Conservation (phyloP, 164 flowering plant genomes). For the Piper longum region DNA sequence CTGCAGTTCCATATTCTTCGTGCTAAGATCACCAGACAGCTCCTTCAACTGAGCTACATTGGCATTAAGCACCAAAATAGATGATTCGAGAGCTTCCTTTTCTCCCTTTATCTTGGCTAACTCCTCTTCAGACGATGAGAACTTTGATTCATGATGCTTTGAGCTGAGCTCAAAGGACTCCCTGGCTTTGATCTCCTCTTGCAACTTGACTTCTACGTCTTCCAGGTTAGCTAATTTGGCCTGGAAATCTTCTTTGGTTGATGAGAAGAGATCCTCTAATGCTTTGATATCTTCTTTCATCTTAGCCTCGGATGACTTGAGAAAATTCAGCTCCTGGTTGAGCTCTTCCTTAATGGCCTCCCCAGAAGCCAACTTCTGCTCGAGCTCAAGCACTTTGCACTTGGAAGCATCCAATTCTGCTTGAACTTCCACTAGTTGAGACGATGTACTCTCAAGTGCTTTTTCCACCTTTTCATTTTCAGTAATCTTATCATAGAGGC, state of each 20-base stretch:
- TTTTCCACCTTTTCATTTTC: constrained; percentile 56
- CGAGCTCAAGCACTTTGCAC: constrained; percentile 33
- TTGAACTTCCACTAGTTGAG: constrained; percentile 41
- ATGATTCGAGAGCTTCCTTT: constrained; percentile 44
- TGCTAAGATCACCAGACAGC: constrained; percentile 41
- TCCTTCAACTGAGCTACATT: constrained; percentile 30
- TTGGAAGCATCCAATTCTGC: constrained; percentile 45
- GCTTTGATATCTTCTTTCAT: constrained; percentile 38
- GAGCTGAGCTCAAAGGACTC: constrained; percentile 26
- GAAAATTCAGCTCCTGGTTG: constrained; percentile 39
- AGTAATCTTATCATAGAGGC: constrained; percentile 46
- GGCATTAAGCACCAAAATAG: constrained; percentile 29
- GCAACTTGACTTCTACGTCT: constrained; percentile 32
- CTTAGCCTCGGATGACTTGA: constrained; percentile 41
- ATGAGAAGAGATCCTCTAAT: constrained; percentile 27
- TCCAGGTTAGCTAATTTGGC: constrained; percentile 54
- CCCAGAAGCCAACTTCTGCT: constrained; percentile 35
- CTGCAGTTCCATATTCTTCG: constrained; percentile 57
- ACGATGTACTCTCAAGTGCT: constrained; percentile 30
- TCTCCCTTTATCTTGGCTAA: constrained; percentile 28
- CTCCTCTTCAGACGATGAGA: constrained; percentile 28
- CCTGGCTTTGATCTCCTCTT: constrained; percentile 29
- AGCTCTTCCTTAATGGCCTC: constrained; percentile 34
- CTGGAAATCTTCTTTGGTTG: constrained; percentile 41
- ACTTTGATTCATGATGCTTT: constrained; percentile 25